These are phyloP conservation scores for Coniochaeta hoffmannii DNA, from an alignment of 2,329 filamentous ascomycete genomes.

Conservation along the genomic window DNA sequence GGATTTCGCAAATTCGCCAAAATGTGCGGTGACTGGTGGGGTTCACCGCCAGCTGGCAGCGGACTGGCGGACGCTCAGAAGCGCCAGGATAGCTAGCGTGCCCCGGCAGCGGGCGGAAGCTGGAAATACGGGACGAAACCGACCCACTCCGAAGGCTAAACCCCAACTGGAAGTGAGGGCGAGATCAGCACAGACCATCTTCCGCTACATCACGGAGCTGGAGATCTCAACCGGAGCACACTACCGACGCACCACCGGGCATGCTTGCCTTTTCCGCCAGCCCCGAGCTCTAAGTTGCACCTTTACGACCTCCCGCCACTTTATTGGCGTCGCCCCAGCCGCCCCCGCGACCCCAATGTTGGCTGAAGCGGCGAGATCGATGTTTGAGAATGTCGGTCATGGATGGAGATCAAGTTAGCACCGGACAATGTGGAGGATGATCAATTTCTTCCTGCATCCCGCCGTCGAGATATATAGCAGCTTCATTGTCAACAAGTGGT, in stretches of 20 bases:
- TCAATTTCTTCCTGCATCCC: too few relatives aligned
- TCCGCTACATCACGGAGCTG: slow-evolving; percentile 1
- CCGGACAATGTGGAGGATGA: not conserved
- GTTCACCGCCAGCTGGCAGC: not conserved
- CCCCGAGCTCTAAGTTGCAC: not conserved
- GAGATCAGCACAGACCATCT: not conserved
- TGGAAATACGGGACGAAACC: not conserved
- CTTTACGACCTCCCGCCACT: not conserved
- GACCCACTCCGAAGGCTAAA: not conserved
- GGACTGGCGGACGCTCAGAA: not conserved
- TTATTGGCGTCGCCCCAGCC: not conserved
- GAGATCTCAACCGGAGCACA: not conserved
- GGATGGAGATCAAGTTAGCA: not conserved
- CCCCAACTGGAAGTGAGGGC: not conserved
- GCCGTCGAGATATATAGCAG: too few relatives aligned
- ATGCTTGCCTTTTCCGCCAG: not conserved
- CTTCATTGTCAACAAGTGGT: too few relatives aligned
- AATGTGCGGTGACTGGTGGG: not conserved
- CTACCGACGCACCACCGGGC: slow-evolving; percentile 1
- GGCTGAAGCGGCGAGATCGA: not conserved
- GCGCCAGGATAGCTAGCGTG: not conserved
- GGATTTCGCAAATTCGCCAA: slow-evolving; percentile 1
- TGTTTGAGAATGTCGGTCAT: not conserved
- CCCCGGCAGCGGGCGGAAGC: not conserved
- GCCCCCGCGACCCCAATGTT: not conserved